These are phyloP conservation scores for Circinella minor DNA, from an alignment of 371 early-diverging fungal species.

Conservation along the genomic window DNA sequence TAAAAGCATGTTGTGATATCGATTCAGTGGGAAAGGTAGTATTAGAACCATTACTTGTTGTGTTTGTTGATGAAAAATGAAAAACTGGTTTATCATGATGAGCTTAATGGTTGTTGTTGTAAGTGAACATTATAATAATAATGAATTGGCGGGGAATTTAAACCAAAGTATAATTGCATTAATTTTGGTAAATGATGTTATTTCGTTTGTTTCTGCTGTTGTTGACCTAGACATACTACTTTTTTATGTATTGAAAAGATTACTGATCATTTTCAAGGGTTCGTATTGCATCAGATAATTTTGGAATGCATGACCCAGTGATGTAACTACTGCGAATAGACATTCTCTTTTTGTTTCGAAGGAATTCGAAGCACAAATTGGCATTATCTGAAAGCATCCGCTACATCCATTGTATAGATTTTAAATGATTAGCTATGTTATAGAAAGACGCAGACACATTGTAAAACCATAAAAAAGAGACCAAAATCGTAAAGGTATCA, in stretches of 20 bases:
- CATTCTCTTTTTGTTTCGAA: background rate
- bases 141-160: background rate
- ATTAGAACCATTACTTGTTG: background rate
- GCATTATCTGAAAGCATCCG: background rate
- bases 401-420: constrained; percentile 2
- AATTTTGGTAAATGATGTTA: background rate
- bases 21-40: constrained; percentile 3
- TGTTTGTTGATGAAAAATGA: background rate
- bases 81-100: background rate
- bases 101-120: background rate
- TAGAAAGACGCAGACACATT: background rate
- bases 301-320: background rate
- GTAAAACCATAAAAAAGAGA: background rate
- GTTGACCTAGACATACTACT: constrained; percentile 1
- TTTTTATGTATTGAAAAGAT: background rate
- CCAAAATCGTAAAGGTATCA: background rate
- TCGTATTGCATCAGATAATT: background rate
- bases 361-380: background rate
- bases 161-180: background rate
- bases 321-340: background rate
- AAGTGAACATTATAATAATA: background rate
- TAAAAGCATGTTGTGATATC: background rate
- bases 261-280: background rate
- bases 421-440: constrained; percentile 2
- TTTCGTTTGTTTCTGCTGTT: background rate